Percentiles rank a stretch among this genome's conserved stretches.
Evolutionary conservation across 192 early-diverging fungal genomes (phyloP).

Genomic region (Martensiomyces pterosporus): DNA sequence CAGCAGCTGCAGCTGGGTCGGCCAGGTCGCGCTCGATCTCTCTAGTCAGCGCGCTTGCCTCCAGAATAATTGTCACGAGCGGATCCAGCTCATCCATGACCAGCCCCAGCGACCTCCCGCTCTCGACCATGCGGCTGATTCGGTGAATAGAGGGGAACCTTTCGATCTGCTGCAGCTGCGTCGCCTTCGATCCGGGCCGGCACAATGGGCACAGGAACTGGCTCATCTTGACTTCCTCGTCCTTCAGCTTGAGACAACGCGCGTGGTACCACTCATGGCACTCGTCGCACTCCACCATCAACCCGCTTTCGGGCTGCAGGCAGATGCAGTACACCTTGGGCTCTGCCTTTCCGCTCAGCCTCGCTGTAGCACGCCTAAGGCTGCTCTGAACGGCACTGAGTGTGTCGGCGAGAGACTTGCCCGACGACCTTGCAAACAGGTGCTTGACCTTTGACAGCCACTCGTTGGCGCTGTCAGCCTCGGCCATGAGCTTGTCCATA

Average conservation of each 20-base stretch:
- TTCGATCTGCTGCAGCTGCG: constrained; percentile 7
- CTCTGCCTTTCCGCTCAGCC: background rate
- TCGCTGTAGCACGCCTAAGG: constrained; percentile 13
- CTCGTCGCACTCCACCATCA: constrained; percentile 66
- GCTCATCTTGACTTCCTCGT: constrained; percentile 41
- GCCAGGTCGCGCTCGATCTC: constrained; percentile 1
- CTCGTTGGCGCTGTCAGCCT: constrained; percentile 8
- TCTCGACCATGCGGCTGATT: constrained; percentile 37
- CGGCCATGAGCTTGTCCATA: constrained; percentile 7
- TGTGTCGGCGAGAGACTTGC: constrained; percentile 2
- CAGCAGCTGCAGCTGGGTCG: constrained; percentile 2
- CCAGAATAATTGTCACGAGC: constrained; percentile 48
- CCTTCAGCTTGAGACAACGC: constrained; percentile 52
- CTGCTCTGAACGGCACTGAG: constrained; percentile 14
- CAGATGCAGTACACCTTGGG: constrained; percentile 59
- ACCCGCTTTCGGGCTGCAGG: constrained; percentile 52
- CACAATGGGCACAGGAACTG: constrained; percentile 62
- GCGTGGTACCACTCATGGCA: constrained; percentile 68
- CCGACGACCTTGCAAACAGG: constrained; percentile 12
- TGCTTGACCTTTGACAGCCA: constrained; percentile 16
- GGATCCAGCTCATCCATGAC: constrained; percentile 48
- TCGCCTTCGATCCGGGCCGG: constrained; percentile 13
- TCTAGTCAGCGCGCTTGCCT: constrained; percentile 14
- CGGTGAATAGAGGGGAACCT: constrained; percentile 32
- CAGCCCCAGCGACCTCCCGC: constrained; percentile 43